Evolutionary conservation across 2,329 filamentous ascomycete species (phyloP), one percentile per base, ranked within the genome.

Genomic region (Aurifilum marmelostoma): DNA sequence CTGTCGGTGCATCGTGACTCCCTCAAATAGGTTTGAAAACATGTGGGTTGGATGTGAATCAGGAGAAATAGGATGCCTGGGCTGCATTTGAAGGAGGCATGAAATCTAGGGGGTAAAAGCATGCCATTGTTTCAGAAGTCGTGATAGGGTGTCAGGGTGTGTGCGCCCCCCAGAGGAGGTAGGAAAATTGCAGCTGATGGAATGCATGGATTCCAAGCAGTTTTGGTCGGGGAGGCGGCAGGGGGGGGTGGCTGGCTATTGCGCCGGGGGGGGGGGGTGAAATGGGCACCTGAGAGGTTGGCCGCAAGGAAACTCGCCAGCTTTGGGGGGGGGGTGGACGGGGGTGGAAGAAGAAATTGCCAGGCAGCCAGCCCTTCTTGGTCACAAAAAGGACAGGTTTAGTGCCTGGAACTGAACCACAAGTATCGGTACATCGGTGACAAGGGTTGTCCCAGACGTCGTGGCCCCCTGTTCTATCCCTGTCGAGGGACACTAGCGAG

Each of bases 41-140:
- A 50, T n/a, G 69, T 69, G 67, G 67, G 43, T 64, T 68, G 66
- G 43, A 8, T 52, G 58, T 41, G 59, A 67, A 56, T 65, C 64
- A 70, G 67, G 50, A 70, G 52, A 52, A 32, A 21, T 16, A 43
- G 56, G 67, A 64, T 41, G 59, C 37, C 11, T 41, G 58, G 63
- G 63, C 37, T 63, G 52, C 37, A 56, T 34, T n/a, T 29, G 37
- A 61, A 66, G 64, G 64, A 69, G 67, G 61, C 60, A 69, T 69
- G 64, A 67, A 67, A 66, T 62, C 63, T 71, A 69, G 60, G 69
- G 66, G 54, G 58, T 29, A 60, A 66, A 63, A 62, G 67, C 64
- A 56, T 69, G 65, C 64, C 63, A 58, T 62, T 65, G 69, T 71
- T 71, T 71, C 69, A 69, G 64, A 69, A 27, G 12, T 62, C 63